A percentile compares a stretch with the other conserved stretches of the same genome.
These are phyloP conservation scores for Conidiobolus incongruus DNA, from an alignment of 371 early-diverging fungal genomes.

Conservation along the genomic window DNA sequence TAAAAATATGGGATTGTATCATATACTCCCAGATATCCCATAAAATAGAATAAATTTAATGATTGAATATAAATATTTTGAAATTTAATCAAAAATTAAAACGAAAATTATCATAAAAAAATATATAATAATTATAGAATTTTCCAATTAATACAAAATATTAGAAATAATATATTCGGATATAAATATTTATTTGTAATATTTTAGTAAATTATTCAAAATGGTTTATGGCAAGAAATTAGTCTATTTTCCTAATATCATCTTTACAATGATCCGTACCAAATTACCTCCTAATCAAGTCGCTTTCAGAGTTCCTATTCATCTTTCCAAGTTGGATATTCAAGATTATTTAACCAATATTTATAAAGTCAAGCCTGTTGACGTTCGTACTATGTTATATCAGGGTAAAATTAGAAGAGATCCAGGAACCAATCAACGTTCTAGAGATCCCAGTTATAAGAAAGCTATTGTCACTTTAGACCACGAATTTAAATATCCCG, in stretches of 20 bases:
- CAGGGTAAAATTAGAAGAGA: conserved; percentile 23
- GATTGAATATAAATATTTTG: no score
- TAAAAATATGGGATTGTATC: no score
- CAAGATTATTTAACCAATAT: conserved; percentile 63
- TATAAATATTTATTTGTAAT: no score
- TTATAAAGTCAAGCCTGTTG: conserved; percentile 59
- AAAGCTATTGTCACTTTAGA: conserved; percentile 80
- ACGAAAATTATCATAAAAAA: no score
- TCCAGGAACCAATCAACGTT: conserved; percentile 19
- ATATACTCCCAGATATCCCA: no score
- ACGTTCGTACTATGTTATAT: conserved; percentile 83
- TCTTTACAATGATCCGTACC: conserved; percentile 64
- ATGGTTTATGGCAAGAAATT: conserved; percentile 22
- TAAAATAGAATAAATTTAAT: no score
- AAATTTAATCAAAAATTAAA: no score
- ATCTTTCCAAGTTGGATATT: conserved; percentile 86
- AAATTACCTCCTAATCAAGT: conserved; percentile 71
- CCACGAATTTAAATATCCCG: conserved; percentile 64
- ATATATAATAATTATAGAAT: no score
- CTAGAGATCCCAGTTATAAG: conserved; percentile 36
- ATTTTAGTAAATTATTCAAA: neutral
- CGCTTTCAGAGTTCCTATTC: conserved; percentile 80
- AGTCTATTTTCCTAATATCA: conserved; percentile 76
- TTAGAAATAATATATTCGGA: no score
- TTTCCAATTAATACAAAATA: no score